A percentile compares a stretch with the other conserved stretches of the same genome.
Evolutionary conservation across 805 yeast genomes (phyloP).

Genomic region (Hermanozyma aechmeae): DNA sequence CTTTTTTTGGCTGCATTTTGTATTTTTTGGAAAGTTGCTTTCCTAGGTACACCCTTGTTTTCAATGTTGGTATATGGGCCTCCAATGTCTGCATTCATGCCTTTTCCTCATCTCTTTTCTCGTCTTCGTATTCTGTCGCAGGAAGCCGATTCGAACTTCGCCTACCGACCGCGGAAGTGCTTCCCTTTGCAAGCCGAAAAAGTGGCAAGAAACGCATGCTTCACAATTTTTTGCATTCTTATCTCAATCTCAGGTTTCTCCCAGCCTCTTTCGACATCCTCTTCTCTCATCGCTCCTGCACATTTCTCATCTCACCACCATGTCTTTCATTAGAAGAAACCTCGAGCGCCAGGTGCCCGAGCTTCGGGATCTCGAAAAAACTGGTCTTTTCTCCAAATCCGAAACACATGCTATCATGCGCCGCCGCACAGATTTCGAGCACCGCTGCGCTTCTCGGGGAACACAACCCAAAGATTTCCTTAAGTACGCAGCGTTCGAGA

Average conservation of each 20-base stretch:
- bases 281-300: neutral
- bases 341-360: slow-evolving; percentile 78
- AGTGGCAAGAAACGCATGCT: no score
- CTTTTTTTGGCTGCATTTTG: slow-evolving; percentile 24
- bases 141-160: no score
- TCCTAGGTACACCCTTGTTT: neutral
- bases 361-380: slow-evolving; percentile 73
- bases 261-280: no score
- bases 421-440: slow-evolving; percentile 92
- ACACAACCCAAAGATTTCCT: slow-evolving; percentile 69
- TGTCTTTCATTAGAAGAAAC: slow-evolving; percentile 29
- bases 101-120: no score
- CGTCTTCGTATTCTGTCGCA: no score
- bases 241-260: no score
- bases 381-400: slow-evolving; percentile 71
- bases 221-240: no score
- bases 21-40: neutral
- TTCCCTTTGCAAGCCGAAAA: no score
- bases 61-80: no score
- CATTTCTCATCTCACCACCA: neutral
- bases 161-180: no score
- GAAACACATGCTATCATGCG: slow-evolving; percentile 84
- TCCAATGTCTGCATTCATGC: no score
- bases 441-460: slow-evolving; percentile 77
- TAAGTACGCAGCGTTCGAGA: slow-evolving; percentile 73